Evolutionary conservation across 257 asterid species (phyloP).

Genomic region (Jacaranda mimosifolia): DNA sequence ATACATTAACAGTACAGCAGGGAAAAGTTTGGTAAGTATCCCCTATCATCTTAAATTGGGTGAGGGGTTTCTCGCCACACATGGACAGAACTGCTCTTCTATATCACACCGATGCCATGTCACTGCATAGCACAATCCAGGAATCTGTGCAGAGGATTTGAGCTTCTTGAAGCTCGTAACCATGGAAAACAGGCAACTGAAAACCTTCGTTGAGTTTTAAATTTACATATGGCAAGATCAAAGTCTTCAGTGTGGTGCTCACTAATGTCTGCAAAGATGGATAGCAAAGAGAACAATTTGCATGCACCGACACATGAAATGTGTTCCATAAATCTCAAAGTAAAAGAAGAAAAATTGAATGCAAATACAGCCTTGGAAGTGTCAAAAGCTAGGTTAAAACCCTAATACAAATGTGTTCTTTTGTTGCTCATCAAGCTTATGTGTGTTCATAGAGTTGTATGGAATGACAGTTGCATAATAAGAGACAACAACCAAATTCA

Average conservation of each 20-base stretch:
- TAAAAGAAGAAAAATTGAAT: no score
- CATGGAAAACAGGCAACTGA: constrained; percentile 66
- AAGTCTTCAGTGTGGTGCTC: constrained; percentile 65
- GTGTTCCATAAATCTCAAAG: no score
- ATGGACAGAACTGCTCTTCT: not conserved
- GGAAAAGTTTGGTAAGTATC: not conserved
- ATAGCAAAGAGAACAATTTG: not conserved
- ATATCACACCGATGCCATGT: constrained; percentile 24
- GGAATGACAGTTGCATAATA: no score
- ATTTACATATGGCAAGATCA: constrained; percentile 75
- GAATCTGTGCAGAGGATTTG: constrained; percentile 55
- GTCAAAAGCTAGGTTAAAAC: no score
- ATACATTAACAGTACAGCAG: not conserved
- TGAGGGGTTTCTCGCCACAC: not conserved
- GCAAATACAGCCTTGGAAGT: no score
- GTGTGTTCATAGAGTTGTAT: no score
- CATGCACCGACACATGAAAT: not conserved
- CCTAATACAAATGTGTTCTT: no score
- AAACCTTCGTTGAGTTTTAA: constrained; percentile 64
- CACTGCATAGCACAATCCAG: constrained; percentile 72
- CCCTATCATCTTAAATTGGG: not conserved
- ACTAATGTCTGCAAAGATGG: constrained; percentile 61
- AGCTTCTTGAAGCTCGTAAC: constrained; percentile 73
- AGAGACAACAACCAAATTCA: no score
- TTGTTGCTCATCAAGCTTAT: no score